Evolutionary conservation across 2,329 filamentous ascomycete genomes (phyloP).

Genomic region (Furcasterigmium sp.): DNA sequence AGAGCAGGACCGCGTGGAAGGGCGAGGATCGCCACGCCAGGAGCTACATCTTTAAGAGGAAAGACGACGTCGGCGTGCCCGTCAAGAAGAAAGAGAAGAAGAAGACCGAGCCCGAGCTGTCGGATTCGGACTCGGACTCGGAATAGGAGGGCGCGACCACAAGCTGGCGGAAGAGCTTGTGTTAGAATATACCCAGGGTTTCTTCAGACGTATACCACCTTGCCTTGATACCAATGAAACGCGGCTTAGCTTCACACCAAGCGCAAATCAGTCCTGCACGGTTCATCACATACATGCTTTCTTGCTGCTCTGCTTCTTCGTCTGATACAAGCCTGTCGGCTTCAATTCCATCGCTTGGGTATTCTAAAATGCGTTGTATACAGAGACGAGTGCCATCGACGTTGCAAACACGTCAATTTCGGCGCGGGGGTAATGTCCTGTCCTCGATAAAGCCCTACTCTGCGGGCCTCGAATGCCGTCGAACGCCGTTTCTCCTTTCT

Average conservation of each 20-base stretch:
- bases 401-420: not conserved
- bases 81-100: slow-evolving; percentile 23
- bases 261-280: too few species aligned
- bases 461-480: not conserved
- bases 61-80: slow-evolving; percentile 38
- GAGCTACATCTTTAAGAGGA: slow-evolving; percentile 58
- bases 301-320: too few species aligned
- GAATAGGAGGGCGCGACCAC: not conserved
- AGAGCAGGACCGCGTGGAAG: slow-evolving; percentile 24
- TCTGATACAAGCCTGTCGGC: too few species aligned
- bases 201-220: not conserved
- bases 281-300: too few species aligned
- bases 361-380: not conserved
- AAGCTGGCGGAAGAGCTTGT: too few species aligned
- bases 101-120: too few species aligned
- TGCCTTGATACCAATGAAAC: not conserved
- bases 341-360: not conserved
- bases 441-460: not conserved
- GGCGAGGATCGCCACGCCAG: slow-evolving; percentile 41
- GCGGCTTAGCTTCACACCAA: not conserved
- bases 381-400: not conserved
- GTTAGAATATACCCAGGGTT: not conserved
- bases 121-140: slow-evolving; percentile 20
- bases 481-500: slow-evolving; percentile 1
- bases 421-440: not conserved